Conservation (phyloP, 2,329 filamentous ascomycete genomes). For the Madurella mycetomatis region DNA sequence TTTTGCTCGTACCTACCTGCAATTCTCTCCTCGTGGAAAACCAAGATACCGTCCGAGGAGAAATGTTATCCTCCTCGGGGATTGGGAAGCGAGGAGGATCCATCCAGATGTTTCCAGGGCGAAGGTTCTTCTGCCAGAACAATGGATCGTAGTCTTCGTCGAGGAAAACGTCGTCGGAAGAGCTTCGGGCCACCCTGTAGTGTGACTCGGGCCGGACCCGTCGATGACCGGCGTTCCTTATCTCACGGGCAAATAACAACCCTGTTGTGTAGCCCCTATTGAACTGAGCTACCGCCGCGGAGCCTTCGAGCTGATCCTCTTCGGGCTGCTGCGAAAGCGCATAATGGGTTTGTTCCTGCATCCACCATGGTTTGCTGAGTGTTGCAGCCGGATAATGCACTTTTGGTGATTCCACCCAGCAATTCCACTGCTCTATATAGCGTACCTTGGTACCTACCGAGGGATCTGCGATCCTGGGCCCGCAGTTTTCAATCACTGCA, state of each 20-base stretch:
- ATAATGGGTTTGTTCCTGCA: constrained; percentile 4
- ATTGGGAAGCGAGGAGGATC: background rate
- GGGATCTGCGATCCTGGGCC: background rate
- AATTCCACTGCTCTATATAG: background rate
- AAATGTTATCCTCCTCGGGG: background rate
- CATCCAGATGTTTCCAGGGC: constrained; percentile 3
- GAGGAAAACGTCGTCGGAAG: background rate
- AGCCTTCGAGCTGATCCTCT: constrained; percentile 1
- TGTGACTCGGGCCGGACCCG: background rate
- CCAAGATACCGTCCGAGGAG: background rate
- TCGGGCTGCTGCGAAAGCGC: constrained; percentile 1
- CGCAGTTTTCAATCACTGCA: no score
- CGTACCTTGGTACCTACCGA: background rate
- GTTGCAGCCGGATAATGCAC: background rate
- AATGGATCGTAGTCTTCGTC: constrained; percentile 7
- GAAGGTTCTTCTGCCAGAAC: constrained; percentile 13
- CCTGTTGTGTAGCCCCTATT: background rate
- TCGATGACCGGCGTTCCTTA: background rate
- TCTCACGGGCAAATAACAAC: background rate
- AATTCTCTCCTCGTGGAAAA: background rate
- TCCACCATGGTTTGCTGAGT: background rate
- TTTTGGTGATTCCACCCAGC: background rate
- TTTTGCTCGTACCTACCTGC: background rate
- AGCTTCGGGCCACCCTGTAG: background rate
- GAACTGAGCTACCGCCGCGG: background rate